phyloP scores from a whole-genome alignment of 495 filamentous ascomycete genomes.

The Tetracladium setigerum region DNA sequence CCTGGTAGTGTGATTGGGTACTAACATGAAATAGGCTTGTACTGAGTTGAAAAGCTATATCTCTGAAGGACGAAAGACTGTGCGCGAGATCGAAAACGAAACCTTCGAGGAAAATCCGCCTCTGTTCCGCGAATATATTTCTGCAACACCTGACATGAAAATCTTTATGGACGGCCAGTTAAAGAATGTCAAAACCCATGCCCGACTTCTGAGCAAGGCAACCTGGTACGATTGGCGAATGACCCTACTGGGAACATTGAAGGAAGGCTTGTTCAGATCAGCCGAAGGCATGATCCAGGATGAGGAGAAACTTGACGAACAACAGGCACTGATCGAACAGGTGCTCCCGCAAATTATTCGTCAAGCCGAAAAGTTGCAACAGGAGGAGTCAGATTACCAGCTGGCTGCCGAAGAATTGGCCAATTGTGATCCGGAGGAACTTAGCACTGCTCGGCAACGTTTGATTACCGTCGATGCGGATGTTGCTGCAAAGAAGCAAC shows the following conservation, averaged over 20 bases:
- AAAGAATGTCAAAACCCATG: conserved; percentile 90
- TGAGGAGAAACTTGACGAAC: conserved; percentile 55
- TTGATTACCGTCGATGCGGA: conserved; percentile 57
- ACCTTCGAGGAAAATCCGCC: conserved; percentile 83
- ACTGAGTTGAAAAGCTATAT: conserved; percentile 93
- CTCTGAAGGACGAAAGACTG: conserved; percentile 77
- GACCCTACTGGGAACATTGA: conserved; percentile 78
- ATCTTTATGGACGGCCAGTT: conserved; percentile 91
- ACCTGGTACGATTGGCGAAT: conserved; percentile 98
- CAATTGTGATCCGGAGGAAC: conserved; percentile 69
- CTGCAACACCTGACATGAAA: conserved; percentile 76
- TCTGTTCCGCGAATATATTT: conserved; percentile 85
- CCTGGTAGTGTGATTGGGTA: neutral
- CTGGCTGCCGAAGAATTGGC: conserved; percentile 66
- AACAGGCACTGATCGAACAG: conserved; percentile 55
- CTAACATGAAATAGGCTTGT: conserved; percentile 61
- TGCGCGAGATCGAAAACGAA: conserved; percentile 80
- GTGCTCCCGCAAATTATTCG: conserved; percentile 58
- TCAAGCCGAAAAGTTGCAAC: conserved; percentile 48
- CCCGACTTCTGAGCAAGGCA: conserved; percentile 78
- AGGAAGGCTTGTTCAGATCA: conserved; percentile 67
- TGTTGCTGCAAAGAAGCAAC: conserved; percentile 56
- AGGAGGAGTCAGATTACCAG: conserved; percentile 57
- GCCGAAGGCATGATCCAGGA: conserved; percentile 70
- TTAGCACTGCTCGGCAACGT: conserved; percentile 57